A percentile compares a stretch with the other conserved stretches of the same genome.
These are phyloP conservation scores for Allium cepa DNA, from an alignment of 106 monocot genomes.

Conservation along the genomic window DNA sequence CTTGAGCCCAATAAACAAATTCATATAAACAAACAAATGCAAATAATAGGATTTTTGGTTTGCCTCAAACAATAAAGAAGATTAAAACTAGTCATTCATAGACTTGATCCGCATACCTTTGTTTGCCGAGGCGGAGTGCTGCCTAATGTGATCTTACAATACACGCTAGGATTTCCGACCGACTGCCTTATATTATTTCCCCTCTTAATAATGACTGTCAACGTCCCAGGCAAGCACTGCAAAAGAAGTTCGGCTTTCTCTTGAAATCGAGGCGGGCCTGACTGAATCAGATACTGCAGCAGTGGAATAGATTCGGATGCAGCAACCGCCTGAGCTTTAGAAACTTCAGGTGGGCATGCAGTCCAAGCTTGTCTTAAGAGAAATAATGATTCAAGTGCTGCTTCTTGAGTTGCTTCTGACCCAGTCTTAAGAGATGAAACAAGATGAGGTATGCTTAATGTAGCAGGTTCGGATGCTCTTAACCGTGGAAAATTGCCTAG, in stretches of 20 bases:
- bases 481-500: constrained; percentile 90
- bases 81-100: neutral
- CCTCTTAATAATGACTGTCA: constrained; percentile 85
- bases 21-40: too few species aligned
- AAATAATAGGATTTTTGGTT: too few species aligned
- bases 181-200: constrained; percentile 93
- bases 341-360: constrained; percentile 90
- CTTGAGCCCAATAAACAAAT: too few species aligned
- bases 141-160: constrained; percentile 95
- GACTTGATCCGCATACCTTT: constrained; percentile 37
- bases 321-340: constrained; percentile 91
- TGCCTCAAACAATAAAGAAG: neutral
- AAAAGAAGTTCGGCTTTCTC: constrained; percentile 94
- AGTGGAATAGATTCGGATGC: constrained; percentile 96
- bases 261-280: constrained; percentile 95
- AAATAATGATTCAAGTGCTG: constrained; percentile 84
- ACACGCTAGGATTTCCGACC: constrained; percentile 94
- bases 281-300: constrained; percentile 94
- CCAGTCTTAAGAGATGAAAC: constrained; percentile 89
- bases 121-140: constrained; percentile 77
- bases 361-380: constrained; percentile 97
- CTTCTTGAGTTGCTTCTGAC: constrained; percentile 91
- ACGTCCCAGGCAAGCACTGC: constrained; percentile 90
- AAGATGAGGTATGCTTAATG: constrained; percentile 87
- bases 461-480: constrained; percentile 91